Evolutionary conservation across 2,329 filamentous ascomycete genomes (phyloP), one percentile per base, ranked within the genome.

Genomic region (Ophiostoma piceae): DNA sequence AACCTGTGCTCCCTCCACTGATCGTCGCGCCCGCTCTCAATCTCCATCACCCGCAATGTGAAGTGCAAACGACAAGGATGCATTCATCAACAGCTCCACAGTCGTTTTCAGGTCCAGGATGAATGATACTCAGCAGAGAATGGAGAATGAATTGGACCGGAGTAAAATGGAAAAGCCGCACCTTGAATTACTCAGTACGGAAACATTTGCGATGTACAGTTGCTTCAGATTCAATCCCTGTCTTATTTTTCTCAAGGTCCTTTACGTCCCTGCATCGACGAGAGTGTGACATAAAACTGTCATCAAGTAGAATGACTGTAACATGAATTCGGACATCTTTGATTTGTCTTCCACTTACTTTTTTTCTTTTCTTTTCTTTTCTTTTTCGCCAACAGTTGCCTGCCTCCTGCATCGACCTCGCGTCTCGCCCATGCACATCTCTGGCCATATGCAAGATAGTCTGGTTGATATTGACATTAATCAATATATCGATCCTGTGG

Each of bases 101-200:
- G 57, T 62, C 7, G 43, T 47, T 47, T 47, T 47, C 43, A 47
- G 43, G 43, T 19, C 51, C n/a, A 16, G 22, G 26, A 62, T 62
- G 39, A 9, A 41, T 12, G 9, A 41, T 14, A 35, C 35, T 5
- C 35, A 35, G 35, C 35, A 14, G 39, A 41, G 39, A 41, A 41
- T 41, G 39, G 39, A 41, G 39, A 41, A 11, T 41, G 39, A 41
- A 41, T 41, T 8, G 51, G 22, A n/a, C 22, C 51, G 22, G 51
- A 57, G 51, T 22, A 57, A 57, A 57, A n/a, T 26, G 51, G 51
- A 57, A 57, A 57, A 57, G 51, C 51, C 51, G 51, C 51, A 57
- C 51, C 22, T 26, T 57, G 51, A 57, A 12, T 54, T n/a, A 2
- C 43, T 14, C 16, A 43, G 5, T 14, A 47, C 16, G 2, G 16